Evolutionary conservation across 164 flowering plant species (phyloP), one percentile per base, ranked within the genome.

Genomic region (Euptelea pleiosperma): DNA sequence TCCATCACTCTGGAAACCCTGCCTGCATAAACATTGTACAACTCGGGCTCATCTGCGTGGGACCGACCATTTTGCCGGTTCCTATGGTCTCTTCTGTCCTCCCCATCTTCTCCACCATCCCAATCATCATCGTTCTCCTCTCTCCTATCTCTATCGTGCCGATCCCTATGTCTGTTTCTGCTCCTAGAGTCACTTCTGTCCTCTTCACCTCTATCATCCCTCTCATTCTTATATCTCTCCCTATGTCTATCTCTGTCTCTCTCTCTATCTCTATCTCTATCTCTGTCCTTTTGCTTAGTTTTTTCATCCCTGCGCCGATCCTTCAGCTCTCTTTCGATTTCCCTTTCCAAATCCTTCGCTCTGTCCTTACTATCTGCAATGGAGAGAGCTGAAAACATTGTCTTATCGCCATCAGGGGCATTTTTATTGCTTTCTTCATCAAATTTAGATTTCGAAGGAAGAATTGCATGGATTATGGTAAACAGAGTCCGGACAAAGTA

Each of bases 1-100:
- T 86, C 94, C 96, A 88, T 84, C 55, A 91, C 91, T 60, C 83
- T 80, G 0, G 88, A 70, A n/a, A 88, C 87, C 67, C 84, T 79
- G 0, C 96, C 98, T 39, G 75, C 77, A 56, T 91, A 91, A 35
- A 91, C 91, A 54, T 54, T 30, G 41, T 75, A 84, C 62, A 91
- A 53, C 55, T 91, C 95, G 2, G 87, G 87, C 70, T 84, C 94
- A 59, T 60, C 73, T 0, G 75, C 34, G 1, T 36, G 56, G 10
- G 45, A 4, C 40, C 67, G 46, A 21, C 73, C 63, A 18, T 62
- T 69, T 33, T 63, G 61, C 28, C 43, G 16, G 3, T 35, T 60
- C 28, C 57, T 62, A 33, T 28, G 5, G 8, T 59, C 54, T 6
- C 62, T 59, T 11, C 60, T 39, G 2, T 69, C 67, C n/a, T 72